Base-by-base conservation (phyloP, 331 rosid genomes). In the Pyrus hybrid region DNA sequence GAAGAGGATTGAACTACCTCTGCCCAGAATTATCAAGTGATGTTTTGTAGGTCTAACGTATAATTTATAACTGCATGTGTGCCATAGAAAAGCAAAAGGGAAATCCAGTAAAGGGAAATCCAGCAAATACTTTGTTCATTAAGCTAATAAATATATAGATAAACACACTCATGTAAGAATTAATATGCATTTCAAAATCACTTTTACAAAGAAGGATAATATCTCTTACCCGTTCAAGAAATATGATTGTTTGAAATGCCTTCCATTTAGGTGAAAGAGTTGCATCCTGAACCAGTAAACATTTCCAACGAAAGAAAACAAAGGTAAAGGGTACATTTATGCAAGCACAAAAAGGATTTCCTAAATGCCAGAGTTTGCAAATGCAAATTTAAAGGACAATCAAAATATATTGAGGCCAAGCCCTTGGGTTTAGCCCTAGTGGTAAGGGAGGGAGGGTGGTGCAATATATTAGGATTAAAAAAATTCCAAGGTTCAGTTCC, bases 241-340 rank as follows among this genome's bases (percentile, higher is more conserved):
- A 92, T 77, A 94, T 88, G 77, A 87, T 80, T 8, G 97, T 92
- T 71, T 85, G 87, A 85, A 92, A 92, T 21, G 97, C 96, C 82
- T 92, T 92, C 99, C 97, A 92, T 73, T 87, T 86, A 17, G 97
- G 89, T 67, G 83, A 71, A 66, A 94, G 97, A 54, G 80, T 81
- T 9, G 97, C 97, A 53, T 90, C 95, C 99, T 94, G 88, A 56
- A 80, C 77, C 77, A 77, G 65, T 62, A 56, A 85, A 88, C 53
- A 78, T n/a, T 20, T 74, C 75, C 28, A 75, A 70, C 32, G 68
- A 41, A 51, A 29, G 43, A 25, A 70, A 62, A 79, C 25, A 21
- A 56, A 71, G 73, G 41, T 60, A 68, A 51, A 66, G 8, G 10
- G 3, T 22, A 14, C 25, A 45, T 47, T 14, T 32, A 69, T 33